Evolutionary conservation across 257 asterid genomes (phyloP).

Genomic region (Nicotiana otophora): DNA sequence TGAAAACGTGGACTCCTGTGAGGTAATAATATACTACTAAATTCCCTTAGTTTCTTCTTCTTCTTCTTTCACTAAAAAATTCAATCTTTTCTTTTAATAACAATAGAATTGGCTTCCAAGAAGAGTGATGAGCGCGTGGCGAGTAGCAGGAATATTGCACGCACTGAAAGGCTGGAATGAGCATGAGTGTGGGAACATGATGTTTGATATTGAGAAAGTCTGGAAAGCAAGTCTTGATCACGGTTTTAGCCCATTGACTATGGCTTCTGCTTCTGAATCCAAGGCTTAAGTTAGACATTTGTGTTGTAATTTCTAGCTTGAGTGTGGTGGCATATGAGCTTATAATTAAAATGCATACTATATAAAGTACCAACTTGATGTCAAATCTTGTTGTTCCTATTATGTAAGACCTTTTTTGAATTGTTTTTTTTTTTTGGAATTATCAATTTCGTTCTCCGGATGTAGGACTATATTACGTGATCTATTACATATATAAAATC

Average conservation of each 20-base stretch:
- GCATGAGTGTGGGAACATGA: slow-evolving; percentile 29
- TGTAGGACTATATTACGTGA: background rate
- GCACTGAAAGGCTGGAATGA: slow-evolving; percentile 28
- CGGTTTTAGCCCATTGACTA: slow-evolving; percentile 27
- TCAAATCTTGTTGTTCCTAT: background rate
- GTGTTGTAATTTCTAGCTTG: background rate
- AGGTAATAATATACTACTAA: slow-evolving; percentile 23
- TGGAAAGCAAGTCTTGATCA: slow-evolving; percentile 34
- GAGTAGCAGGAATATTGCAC: slow-evolving; percentile 36
- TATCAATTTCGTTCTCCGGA: background rate
- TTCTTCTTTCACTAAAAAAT: background rate
- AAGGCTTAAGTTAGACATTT: background rate
- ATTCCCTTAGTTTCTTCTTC: background rate
- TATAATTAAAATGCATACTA: background rate
- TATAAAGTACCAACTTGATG: background rate
- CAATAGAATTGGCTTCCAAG: slow-evolving; percentile 39
- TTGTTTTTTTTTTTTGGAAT: background rate
- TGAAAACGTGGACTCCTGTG: slow-evolving; percentile 49
- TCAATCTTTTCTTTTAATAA: background rate
- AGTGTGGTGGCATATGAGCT: background rate
- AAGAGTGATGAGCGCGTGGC: slow-evolving; percentile 36
- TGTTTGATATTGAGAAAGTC: slow-evolving; percentile 18
- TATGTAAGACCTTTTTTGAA: background rate
- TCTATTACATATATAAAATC: background rate
- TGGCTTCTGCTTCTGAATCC: background rate